Evolutionary conservation across 169 alveolate genomes (phyloP).

Genomic region (Eimeria zaria): DNA sequence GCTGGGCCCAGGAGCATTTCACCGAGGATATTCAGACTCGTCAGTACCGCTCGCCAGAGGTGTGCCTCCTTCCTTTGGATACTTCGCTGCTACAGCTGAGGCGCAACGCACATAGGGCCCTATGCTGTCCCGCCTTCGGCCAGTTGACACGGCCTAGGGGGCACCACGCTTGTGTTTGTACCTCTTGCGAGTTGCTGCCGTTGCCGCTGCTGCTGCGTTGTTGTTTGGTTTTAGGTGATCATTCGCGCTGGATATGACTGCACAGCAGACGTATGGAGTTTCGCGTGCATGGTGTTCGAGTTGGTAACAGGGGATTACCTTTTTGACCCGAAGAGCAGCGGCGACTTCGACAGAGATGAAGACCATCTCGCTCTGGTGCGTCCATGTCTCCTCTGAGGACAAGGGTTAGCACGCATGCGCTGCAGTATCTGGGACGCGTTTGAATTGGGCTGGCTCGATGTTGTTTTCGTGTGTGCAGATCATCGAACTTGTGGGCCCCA

Average conservation of each 20-base stretch:
- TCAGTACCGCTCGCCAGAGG: conserved; percentile 99
- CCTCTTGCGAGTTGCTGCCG: not conserved
- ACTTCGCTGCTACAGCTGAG: conserved; percentile 2
- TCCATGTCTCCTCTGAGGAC: conserved; percentile 83
- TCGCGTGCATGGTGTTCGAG: conserved; percentile 99
- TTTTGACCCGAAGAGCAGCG: conserved; percentile 97
- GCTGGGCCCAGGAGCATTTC: conserved; percentile 99
- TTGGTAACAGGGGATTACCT: conserved; percentile 99
- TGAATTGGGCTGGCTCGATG: not conserved
- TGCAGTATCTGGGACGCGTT: not conserved
- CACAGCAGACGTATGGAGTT: conserved; percentile 99
- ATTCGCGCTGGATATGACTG: conserved; percentile 97
- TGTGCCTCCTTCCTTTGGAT: conserved; percentile 36
- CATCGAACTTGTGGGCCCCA: conserved; percentile 80
- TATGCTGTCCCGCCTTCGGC: not conserved
- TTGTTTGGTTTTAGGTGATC: conserved; percentile 87
- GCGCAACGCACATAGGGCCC: not conserved
- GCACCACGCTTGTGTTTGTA: too few species aligned
- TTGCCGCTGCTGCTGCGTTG: not conserved
- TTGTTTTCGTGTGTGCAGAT: conserved; percentile 47
- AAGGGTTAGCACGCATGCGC: not conserved
- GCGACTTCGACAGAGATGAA: conserved; percentile 94
- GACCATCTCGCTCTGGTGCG: conserved; percentile 97
- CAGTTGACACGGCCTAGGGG: conserved; percentile 5
- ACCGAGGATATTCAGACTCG: conserved; percentile 98